These are phyloP conservation scores for Brettanomyces bruxellensis DNA, from an alignment of 805 yeast species.

Conservation along the genomic window DNA sequence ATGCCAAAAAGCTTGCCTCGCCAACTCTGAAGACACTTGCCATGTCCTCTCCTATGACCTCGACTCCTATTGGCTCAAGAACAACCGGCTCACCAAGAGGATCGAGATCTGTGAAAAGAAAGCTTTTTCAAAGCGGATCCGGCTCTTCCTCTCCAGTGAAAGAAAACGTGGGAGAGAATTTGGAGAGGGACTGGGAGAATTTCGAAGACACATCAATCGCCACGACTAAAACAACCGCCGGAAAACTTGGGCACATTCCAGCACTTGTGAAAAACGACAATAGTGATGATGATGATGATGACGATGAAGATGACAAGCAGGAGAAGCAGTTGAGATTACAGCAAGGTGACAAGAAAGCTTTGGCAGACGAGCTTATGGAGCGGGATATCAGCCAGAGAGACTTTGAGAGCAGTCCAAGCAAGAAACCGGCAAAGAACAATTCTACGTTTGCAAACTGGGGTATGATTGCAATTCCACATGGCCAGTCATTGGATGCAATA, in stretches of 20 bases:
- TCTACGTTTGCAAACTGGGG: neutral
- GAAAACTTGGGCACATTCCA: constrained; percentile 15
- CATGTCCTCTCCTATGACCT: neutral
- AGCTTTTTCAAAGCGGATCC: constrained; percentile 1
- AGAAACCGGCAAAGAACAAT: neutral
- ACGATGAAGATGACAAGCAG: neutral
- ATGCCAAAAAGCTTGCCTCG: neutral
- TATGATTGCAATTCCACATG: neutral
- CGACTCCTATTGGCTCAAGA: neutral
- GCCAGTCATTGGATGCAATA: neutral
- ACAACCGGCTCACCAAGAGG: neutral
- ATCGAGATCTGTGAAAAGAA: neutral
- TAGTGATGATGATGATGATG: constrained; percentile 11
- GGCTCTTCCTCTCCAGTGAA: constrained; percentile 11
- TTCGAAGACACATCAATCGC: constrained; percentile 11
- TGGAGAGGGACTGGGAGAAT: constrained; percentile 13
- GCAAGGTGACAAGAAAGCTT: neutral
- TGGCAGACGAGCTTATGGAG: neutral
- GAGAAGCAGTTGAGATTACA: too few relatives aligned
- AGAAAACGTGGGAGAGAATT: constrained; percentile 8
- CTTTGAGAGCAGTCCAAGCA: constrained; percentile 1
- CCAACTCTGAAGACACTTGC: neutral
- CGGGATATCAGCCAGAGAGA: neutral
- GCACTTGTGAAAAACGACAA: constrained; percentile 12
- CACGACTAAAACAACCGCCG: neutral